Evolutionary conservation across 805 yeast species (phyloP).

Genomic region (Candida stauntonica): DNA sequence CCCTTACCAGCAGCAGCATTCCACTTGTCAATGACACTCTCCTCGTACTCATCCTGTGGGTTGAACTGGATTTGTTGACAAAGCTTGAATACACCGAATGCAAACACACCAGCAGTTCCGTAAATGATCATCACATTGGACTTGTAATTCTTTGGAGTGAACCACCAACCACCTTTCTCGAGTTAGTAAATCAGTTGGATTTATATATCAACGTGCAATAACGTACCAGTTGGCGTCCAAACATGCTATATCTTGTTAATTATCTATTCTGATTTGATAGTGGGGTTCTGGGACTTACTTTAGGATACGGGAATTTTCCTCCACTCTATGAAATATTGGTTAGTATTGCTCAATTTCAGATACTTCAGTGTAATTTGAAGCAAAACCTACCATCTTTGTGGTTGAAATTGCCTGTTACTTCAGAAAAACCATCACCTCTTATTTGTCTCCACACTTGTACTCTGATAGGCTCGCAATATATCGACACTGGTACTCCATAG

Average conservation of each 20-base stretch:
- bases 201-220: background rate
- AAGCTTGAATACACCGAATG: constrained; percentile 17
- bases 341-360: background rate
- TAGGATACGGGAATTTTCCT: constrained; percentile 24
- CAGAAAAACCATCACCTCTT: too few relatives aligned
- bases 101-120: constrained; percentile 13
- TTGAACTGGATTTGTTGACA: constrained; percentile 16
- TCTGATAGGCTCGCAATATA: too few relatives aligned
- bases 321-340: constrained; percentile 14
- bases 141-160: constrained; percentile 24
- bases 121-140: constrained; percentile 17
- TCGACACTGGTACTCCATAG: too few relatives aligned
- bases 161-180: constrained; percentile 26
- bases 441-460: too few relatives aligned
- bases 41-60: constrained; percentile 20
- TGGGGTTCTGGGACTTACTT: constrained; percentile 14
- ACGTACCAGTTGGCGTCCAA: constrained; percentile 28
- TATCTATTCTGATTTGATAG: background rate
- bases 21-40: constrained; percentile 21
- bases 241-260: constrained; percentile 19
- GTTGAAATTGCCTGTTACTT: background rate
- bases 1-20: constrained; percentile 23
- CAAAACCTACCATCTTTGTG: background rate
- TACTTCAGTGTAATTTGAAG: background rate
- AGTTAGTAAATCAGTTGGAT: constrained; percentile 13